Percentiles rank a stretch among this genome's conserved stretches.
phyloP scores from a whole-genome alignment of 257 asterid genomes.

The Przewalskia tangutica region DNA sequence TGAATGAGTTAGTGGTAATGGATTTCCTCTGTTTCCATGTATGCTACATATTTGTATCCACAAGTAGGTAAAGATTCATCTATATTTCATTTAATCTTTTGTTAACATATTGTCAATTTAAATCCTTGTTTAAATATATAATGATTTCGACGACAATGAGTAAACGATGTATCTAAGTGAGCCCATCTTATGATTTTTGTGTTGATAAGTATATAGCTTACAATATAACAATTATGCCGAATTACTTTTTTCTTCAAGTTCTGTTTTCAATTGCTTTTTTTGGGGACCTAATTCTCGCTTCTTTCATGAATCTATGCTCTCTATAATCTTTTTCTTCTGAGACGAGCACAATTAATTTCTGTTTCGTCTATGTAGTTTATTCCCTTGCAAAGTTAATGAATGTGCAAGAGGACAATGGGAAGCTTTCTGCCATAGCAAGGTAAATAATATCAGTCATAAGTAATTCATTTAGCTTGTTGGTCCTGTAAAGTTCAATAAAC shows the following conservation, averaged over 20 bases:
- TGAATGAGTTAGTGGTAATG: background rate
- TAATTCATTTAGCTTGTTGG: background rate
- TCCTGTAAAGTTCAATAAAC: background rate
- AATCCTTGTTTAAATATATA: background rate
- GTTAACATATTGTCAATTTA: background rate
- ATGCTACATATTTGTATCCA: background rate
- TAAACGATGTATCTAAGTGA: background rate
- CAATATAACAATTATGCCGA: background rate
- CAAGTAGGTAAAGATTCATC: background rate
- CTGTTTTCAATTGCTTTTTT: background rate
- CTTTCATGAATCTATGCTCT: background rate
- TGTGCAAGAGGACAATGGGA: slow-evolving; percentile 82
- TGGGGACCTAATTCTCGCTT: background rate
- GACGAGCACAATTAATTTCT: background rate
- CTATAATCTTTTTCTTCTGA: background rate
- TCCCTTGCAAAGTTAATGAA: slow-evolving; percentile 92
- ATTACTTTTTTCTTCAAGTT: background rate
- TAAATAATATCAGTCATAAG: slow-evolving; percentile 1
- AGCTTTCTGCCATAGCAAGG: slow-evolving; percentile 94
- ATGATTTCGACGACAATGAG: background rate
- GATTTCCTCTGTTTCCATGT: background rate
- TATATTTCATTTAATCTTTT: background rate
- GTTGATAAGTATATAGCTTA: background rate
- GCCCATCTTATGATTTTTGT: background rate
- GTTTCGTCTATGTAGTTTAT: slow-evolving; percentile 45